Evolutionary conservation across 805 yeast genomes (phyloP), one percentile per base, ranked within the genome.

Genomic region (Yarrowia divulgata): DNA sequence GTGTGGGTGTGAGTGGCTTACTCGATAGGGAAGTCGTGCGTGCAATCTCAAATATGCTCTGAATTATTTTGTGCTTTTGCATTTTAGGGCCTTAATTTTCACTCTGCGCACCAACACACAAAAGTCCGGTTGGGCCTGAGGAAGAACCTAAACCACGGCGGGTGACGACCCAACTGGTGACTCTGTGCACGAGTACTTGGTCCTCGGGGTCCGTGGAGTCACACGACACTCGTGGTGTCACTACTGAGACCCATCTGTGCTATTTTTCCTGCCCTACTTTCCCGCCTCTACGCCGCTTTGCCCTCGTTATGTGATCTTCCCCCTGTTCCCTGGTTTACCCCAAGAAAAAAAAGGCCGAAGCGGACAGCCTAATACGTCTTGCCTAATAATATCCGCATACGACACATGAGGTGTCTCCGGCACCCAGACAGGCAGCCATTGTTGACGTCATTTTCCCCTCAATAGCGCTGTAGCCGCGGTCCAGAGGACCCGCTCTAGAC

Each of bases 11-110:
- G 63, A 57, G 63, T 57, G 63, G 63, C 63, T 57, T 42, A 57
- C 63, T 57, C 48, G 48, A 57, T 40, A 57, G 63, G 63, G 63
- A 57, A 57, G 48, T 57, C 63, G 52, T 60, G 42, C 66, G 52
- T 60, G 66, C 50, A 60, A 60, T 45, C 66, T 60, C 66, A 45
- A 60, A 34, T 60, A 60, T 60, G 52, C 66, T 60, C 66, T 43
- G 66, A 60, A 60, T 60, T 60, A 60, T 60, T 60, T 60, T 60
- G 66, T 60, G 66, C 66, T 60, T 60, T 60, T 60, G 40, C 66
- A 42, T 60, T 43, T 43, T 16, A 43, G 18, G 52, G 66, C 40
- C 40, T 43, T 58, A 58, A 60, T 45, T 60, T 45, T 60, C 52
- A 43, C 60, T 54, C 60, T 14, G 6, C 1, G 29, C 60, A 54